Evolutionary conservation across 352 stramenopile species (phyloP), one percentile per base, ranked within the genome.

Genomic region (Blastocystis sp.): DNA sequence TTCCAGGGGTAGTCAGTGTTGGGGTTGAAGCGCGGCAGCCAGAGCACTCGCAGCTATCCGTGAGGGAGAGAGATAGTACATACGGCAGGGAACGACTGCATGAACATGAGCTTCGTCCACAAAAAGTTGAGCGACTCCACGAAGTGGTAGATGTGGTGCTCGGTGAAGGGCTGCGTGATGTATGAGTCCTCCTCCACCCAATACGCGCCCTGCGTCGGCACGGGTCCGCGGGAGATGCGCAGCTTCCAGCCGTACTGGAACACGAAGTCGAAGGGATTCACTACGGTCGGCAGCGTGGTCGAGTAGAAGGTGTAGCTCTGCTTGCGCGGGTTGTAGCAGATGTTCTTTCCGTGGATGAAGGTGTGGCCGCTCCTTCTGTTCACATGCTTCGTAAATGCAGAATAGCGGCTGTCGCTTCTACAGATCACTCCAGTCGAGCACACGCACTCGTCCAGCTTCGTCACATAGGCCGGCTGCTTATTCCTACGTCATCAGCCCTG

Each of bases 81-180:
- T 28, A 81, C 71, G 2, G 61, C 71, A 14, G 71, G 71, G 60
- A 81, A 81, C 14, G 59, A 28, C 14, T 65, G 42, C 17, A 65
- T 28, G n/a, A 45, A 66, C 9, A 68, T 14, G 2, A 66, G 48
- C 60, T 81, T 81, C 6, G 42, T 52, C 71, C 71, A 81, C 14
- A 81, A 64, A 43, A 81, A 81, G 45, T 81, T 81, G 43, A 81
- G 17, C 21, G 38, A 62, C 19, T 81, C 71, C 9, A 66, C 28
- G 45, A 81, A 81, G 42, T 81, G 71, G 60, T 81, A 81, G n/a
- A 81, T 81, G 60, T 81, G 71, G 42, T 48, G 71, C n/a, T 43
- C 10, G 3, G 71, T 81, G 14, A 42, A 81, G 21, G 71, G 71
- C 60, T 81, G 71, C 9, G 71, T 81, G 2, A 81, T 66, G 71